phyloP scores from a whole-genome alignment of 2,329 filamentous ascomycete genomes.

The Colletotrichum echinochloae region DNA sequence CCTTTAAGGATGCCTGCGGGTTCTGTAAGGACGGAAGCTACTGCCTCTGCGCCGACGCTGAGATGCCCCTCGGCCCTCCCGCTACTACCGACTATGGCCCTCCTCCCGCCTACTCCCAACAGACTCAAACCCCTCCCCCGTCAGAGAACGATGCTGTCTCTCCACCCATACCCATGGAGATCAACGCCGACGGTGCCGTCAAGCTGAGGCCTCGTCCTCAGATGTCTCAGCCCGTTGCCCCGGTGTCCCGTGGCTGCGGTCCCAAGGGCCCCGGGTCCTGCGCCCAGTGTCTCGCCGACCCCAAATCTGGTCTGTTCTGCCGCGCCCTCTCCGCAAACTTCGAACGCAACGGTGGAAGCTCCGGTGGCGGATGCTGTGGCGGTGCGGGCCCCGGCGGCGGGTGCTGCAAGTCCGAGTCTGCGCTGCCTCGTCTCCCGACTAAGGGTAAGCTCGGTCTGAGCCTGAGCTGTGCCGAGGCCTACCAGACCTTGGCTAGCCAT shows the following conservation, averaged over 20 bases:
- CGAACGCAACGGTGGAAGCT: conserved; percentile 54
- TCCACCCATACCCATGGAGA: conserved; percentile 66
- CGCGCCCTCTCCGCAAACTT: conserved; percentile 80
- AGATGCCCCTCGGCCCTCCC: conserved; percentile 45
- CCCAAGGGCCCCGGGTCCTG: conserved; percentile 82
- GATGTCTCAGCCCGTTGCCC: conserved; percentile 47
- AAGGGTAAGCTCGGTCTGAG: conserved; percentile 62
- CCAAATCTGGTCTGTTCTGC: conserved; percentile 85
- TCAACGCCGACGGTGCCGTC: conserved; percentile 70
- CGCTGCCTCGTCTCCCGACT: conserved; percentile 44
- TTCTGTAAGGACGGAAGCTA: conserved; percentile 87
- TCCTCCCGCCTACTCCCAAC: conserved; percentile 44
- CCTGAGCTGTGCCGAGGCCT: conserved; percentile 80
- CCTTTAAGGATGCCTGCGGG: conserved; percentile 75
- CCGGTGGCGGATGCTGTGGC: conserved; percentile 66
- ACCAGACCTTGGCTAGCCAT: conserved; percentile 82
- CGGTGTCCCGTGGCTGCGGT: conserved; percentile 60
- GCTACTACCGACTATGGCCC: conserved; percentile 38
- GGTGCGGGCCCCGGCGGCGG: conserved; percentile 69
- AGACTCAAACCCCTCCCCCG: conserved; percentile 68
- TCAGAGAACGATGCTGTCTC: conserved; percentile 70
- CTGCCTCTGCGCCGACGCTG: conserved; percentile 80
- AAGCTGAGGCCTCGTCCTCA: conserved; percentile 63
- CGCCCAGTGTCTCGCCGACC: conserved; percentile 81
- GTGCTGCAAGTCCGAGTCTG: conserved; percentile 70